Percentiles rank a stretch among this genome's conserved stretches.
phyloP scores from a whole-genome alignment of 2,329 filamentous ascomycete species.

The Paracamarosporium sp. region DNA sequence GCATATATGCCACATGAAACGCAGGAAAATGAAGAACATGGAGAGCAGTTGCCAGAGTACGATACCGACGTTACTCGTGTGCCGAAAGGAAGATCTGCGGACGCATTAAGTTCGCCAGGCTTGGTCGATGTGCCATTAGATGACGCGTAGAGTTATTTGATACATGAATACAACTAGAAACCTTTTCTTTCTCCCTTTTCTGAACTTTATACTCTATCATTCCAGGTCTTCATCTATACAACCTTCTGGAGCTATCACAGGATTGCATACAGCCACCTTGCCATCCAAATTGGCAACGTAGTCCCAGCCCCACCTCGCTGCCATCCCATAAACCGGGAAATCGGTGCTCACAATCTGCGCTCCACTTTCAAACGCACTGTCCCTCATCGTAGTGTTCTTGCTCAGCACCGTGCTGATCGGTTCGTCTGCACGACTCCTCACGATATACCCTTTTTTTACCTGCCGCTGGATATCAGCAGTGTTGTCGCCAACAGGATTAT shows the following conservation, averaged over 20 bases:
- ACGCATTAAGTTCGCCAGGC: too few species aligned
- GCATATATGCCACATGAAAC: too few species aligned
- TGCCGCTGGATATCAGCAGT: constrained; percentile 52
- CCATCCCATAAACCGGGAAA: constrained; percentile 57
- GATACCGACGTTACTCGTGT: too few species aligned
- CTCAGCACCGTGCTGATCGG: constrained; percentile 53
- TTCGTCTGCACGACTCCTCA: constrained; percentile 57
- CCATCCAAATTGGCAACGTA: constrained; percentile 49
- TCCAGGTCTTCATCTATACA: constrained; percentile 39
- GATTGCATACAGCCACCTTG: constrained; percentile 47
- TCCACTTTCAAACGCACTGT: constrained; percentile 53
- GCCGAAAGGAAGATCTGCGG: too few species aligned
- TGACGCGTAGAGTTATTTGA: too few species aligned
- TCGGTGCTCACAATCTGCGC: constrained; percentile 60
- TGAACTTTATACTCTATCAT: constrained; percentile 1
- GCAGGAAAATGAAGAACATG: too few species aligned
- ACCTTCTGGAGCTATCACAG: constrained; percentile 42
- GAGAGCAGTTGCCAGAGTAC: too few species aligned
- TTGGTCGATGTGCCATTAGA: too few species aligned
- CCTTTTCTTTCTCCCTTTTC: neutral
- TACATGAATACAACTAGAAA: too few species aligned
- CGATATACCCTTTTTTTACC: constrained; percentile 56
- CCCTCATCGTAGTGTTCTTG: constrained; percentile 52
- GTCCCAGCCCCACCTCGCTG: constrained; percentile 55
- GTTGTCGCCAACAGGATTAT: constrained; percentile 49